phyloP scores from a whole-genome alignment of 257 asterid genomes.

The Solanum sitiens region DNA sequence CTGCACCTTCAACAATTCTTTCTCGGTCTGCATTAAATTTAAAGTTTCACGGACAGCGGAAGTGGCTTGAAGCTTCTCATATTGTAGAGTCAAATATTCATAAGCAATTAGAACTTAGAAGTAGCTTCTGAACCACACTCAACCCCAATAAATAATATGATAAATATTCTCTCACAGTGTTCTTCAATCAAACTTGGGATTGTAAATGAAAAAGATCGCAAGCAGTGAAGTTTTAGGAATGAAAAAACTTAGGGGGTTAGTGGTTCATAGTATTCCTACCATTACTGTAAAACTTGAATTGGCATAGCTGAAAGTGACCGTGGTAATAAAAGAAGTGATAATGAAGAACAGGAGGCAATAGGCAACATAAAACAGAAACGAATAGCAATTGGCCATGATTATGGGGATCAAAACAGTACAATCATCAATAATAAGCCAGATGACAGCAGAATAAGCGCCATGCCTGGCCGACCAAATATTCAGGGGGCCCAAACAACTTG shows the following conservation, averaged over 20 bases:
- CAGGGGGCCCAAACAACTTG: neutral
- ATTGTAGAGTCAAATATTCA: neutral
- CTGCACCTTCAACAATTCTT: neutral
- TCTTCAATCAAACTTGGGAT: neutral
- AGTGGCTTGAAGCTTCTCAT: neutral
- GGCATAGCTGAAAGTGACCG: neutral
- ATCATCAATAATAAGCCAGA: neutral
- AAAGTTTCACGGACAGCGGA: neutral
- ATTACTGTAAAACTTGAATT: neutral
- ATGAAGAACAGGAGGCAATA: neutral
- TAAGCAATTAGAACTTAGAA: neutral
- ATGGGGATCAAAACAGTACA: neutral
- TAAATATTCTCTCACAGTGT: neutral
- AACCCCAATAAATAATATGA: neutral
- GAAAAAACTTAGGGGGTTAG: neutral
- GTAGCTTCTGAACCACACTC: neutral
- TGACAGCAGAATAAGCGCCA: neutral
- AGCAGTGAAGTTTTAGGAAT: neutral
- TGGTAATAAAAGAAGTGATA: neutral
- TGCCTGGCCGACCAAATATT: neutral
- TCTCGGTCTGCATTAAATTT: neutral
- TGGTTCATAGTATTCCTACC: neutral
- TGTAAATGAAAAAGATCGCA: neutral
- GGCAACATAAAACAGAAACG: neutral
- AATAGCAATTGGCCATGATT: neutral